Base-by-base conservation (phyloP, 176 grass and related monocot genomes). In the Carex cristatella region DNA sequence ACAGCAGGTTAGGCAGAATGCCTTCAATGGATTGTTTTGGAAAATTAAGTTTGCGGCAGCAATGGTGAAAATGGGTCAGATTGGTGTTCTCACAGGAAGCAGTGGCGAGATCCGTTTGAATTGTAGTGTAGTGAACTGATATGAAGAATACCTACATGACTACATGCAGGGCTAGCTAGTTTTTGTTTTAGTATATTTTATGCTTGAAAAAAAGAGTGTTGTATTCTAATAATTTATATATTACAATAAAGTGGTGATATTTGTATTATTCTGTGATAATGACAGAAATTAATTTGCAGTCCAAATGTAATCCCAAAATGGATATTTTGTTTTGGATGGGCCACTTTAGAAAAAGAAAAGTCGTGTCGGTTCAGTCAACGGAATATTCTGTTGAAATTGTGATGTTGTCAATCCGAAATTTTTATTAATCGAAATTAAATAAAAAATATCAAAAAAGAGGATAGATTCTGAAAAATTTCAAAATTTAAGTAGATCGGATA, bases 31-130 rank as follows among this genome's bases (percentile, higher is more conserved):
- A 48, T 66, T 83, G 53, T 56, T 89, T 0, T 86, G 90, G 42
- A 81, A 79, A 64, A 86, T 73, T 16, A 72, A 68, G 87, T 93
- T 96, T 76, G 85, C 61, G 5, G 81, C 71, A 7, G 87, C 91
- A 23, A 96, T 96, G 91, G 87, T 88, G 35, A 91, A 79, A 59
- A 93, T 93, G 89, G 89, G 94, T 28, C 69, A 62, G 32, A 85
- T 88, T 28, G 76, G 69, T 18, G 89, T 87, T 51, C 87, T 91
- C 13, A 91, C 89, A 3, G 91, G 94, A 19, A 85, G 65, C 19
- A 75, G 89, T 70, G 91, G 91, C 2, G 87, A 93, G 81, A 91
- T 93, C 44, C 82, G 89, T 37, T 49, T 42, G 5, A 83, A 90
- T 76, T 96, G 89, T 79, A 87, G 91, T 72, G 64, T 81, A n/a